Evolutionary conservation across 2,329 filamentous ascomycete species (phyloP), one percentile per base, ranked within the genome.

Genomic region (Trichoderma atrobrunneum): DNA sequence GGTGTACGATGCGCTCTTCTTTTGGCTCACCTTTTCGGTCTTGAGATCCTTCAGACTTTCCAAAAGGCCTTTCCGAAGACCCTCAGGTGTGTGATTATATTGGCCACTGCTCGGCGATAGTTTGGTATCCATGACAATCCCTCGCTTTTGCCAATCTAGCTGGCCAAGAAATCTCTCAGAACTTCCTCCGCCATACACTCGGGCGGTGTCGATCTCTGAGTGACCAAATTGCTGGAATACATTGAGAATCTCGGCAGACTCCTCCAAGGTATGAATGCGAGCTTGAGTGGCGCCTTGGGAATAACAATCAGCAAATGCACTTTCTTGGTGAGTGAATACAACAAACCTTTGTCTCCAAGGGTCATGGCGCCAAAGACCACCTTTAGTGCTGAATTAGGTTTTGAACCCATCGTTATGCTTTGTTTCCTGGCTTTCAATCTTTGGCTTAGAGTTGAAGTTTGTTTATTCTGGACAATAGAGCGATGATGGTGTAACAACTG

Each of bases 361-460:
- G 71, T 72, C 71, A 72, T 72, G 32, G 71, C 59, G 32, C 71
- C 71, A 61, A 72, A 72, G 60, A 72, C 71, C 26, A 72, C 32
- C 16, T 70, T 72, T 28, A 72, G 71, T 26, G 57, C 71, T 69
- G 71, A 63, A 32, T 59, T 64, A 26, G 64, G 59, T 26, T 69
- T 30, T 36, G 54, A 39, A 54, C 61, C 28, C 70, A 72, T 72
- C 18, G 43, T 66, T 7, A 54, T 11, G 26, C 21, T 28, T 28
- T 60, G 14, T 28, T 21, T 18, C 36, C 14, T 14, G 14, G 7
- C 26, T 34, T 11, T 26, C 28, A 24, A 2, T n/a, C 24, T 32
- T 39, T 14, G 18, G 28, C 14, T 1, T 51, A n/a, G 11, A 5
- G 56, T n/a, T 34, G 5, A 51, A 18, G 5, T 24, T 26, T 18